These are phyloP conservation scores for Nemania bipapillata DNA, from an alignment of 2,329 filamentous ascomycete species.

Conservation along the genomic window DNA sequence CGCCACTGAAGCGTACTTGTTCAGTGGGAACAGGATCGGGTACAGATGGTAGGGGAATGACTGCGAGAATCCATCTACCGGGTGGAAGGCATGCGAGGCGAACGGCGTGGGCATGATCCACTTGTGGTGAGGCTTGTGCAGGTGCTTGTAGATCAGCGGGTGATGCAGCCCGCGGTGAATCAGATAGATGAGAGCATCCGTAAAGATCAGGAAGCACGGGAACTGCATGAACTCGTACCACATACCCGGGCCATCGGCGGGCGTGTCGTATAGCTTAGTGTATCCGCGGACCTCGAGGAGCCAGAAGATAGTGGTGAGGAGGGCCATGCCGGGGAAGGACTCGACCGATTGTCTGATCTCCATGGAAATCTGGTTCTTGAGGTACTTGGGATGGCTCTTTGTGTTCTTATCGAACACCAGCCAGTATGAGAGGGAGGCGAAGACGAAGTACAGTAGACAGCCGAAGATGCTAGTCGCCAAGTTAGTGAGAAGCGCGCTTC, in stretches of 20 bases:
- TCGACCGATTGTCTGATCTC: constrained; percentile 84
- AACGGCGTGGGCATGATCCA: constrained; percentile 99
- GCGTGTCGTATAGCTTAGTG: constrained; percentile 86
- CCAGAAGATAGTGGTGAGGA: constrained; percentile 85
- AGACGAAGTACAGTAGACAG: constrained; percentile 82
- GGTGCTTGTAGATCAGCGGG: constrained; percentile 79
- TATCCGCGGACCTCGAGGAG: constrained; percentile 84
- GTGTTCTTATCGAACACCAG: constrained; percentile 93
- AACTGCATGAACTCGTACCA: constrained; percentile 87
- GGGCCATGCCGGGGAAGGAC: constrained; percentile 82
- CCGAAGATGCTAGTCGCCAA: constrained; percentile 78
- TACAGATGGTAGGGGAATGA: constrained; percentile 92
- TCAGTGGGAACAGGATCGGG: constrained; percentile 89
- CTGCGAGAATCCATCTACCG: constrained; percentile 88
- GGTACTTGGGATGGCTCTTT: constrained; percentile 89
- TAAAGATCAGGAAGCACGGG: constrained; percentile 81
- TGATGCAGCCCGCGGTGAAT: constrained; percentile 82
- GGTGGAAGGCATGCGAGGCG: constrained; percentile 94
- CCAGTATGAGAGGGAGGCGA: constrained; percentile 83
- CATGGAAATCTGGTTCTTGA: constrained; percentile 88
- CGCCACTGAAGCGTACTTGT: constrained; percentile 86
- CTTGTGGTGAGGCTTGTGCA: constrained; percentile 98
- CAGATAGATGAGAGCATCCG: constrained; percentile 81
- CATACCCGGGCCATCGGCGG: constrained; percentile 76
- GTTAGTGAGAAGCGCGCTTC: constrained; percentile 33